phyloP scores from a whole-genome alignment of 345 rosid species.

The Stellera chamaejasme region DNA sequence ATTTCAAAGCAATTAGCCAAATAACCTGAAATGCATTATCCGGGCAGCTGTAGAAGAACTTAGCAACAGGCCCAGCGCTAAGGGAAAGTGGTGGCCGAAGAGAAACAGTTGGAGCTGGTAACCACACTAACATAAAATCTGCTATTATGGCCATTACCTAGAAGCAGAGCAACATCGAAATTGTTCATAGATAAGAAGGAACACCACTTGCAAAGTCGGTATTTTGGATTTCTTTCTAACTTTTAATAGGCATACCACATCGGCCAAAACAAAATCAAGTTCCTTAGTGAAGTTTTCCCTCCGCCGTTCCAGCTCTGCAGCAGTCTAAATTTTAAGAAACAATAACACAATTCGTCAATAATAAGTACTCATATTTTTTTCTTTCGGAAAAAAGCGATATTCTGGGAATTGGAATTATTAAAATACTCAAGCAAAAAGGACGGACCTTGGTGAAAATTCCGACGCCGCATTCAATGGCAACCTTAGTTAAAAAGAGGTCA shows the following conservation, averaged over 20 bases:
- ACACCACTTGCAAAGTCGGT: too few species aligned
- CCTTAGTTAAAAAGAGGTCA: slow-evolving; percentile 62
- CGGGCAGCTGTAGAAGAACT: slow-evolving; percentile 61
- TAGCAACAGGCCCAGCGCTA: slow-evolving; percentile 47
- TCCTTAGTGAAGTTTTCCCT: slow-evolving; percentile 48
- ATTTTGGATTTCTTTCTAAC: neutral
- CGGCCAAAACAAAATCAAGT: slow-evolving; percentile 61
- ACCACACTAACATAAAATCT: slow-evolving; percentile 83
- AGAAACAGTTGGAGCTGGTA: slow-evolving; percentile 71
- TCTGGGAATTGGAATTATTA: too few species aligned
- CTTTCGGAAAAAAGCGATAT: neutral
- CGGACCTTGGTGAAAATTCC: slow-evolving; percentile 68
- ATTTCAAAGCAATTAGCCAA: neutral
- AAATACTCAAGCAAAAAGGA: neutral
- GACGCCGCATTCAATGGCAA: slow-evolving; percentile 67
- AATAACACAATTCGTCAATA: too few species aligned
- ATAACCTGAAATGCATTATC: slow-evolving; percentile 59
- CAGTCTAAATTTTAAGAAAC: slow-evolving; percentile 27
- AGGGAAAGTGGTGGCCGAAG: slow-evolving; percentile 51
- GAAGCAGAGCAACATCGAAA: neutral
- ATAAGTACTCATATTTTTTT: neutral
- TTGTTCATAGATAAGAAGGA: too few species aligned
- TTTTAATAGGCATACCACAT: slow-evolving; percentile 35
- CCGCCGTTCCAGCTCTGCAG: slow-evolving; percentile 52
- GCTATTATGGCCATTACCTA: slow-evolving; percentile 79